phyloP scores from a whole-genome alignment of 768 basidiomycete genomes.

The Agaricus blazei region DNA sequence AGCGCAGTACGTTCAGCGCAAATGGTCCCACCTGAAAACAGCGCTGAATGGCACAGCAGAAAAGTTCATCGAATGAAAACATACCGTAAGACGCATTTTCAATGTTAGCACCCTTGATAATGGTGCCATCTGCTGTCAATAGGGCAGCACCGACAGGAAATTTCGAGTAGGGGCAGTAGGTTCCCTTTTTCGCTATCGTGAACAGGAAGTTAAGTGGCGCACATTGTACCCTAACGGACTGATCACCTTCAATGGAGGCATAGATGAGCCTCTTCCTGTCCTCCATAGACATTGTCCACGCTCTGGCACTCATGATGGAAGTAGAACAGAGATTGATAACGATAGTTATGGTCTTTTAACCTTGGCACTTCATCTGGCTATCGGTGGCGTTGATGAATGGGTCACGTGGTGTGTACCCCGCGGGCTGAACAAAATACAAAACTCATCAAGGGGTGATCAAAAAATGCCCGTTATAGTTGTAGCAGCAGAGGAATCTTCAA shows the following conservation, averaged over 20 bases:
- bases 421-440: conserved; percentile 36
- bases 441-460: conserved; percentile 1
- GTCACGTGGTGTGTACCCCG: conserved; percentile 28
- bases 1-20: conserved; percentile 95
- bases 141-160: conserved; percentile 92
- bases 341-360: not conserved
- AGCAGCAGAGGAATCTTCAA: conserved; percentile 43
- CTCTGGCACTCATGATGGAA: conserved; percentile 3
- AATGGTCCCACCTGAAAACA: conserved; percentile 68
- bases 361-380: not conserved
- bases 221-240: not conserved
- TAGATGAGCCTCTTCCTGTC: conserved; percentile 47
- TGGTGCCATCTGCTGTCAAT: conserved; percentile 57
- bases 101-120: conserved; percentile 85
- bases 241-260: conserved; percentile 54
- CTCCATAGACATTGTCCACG: conserved; percentile 28
- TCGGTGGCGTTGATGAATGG: too few species aligned
- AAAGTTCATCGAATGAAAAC: conserved; percentile 11
- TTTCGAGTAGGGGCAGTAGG: conserved; percentile 84
- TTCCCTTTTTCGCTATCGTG: conserved; percentile 54
- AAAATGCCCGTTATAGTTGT: not conserved
- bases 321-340: conserved; percentile 10
- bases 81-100: conserved; percentile 94
- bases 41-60: not conserved
- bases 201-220: not conserved